Base-by-base conservation (phyloP, 2,329 filamentous ascomycete species). In the Fusarium staphyleae region DNA sequence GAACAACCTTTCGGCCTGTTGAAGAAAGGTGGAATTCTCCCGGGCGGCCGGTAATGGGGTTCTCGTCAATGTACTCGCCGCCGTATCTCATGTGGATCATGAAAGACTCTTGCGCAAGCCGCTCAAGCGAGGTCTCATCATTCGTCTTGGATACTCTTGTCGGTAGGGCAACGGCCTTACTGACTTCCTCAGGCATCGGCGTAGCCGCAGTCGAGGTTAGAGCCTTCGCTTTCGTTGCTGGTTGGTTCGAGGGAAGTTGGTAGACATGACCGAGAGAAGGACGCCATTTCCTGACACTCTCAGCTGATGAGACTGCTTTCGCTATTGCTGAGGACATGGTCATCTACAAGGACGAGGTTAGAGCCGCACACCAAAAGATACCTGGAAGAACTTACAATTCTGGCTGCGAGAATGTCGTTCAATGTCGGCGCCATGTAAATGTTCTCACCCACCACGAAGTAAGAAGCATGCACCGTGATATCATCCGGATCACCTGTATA, bases 51-150 rank as follows among this genome's bases (percentile, higher is more conserved):
- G 84, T 87, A 63, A 88, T 87, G 34, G 85, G 84, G 60, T 87
- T 88, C 69, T 87, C 83, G 70, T 88, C 84, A 72, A 88, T 82
- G 67, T 85, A 88, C 59, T 88, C 85, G 41, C 83, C 81, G 30
- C 84, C 85, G 61, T 82, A 83, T 57, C 78, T 79, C 70, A 84
- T 75, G 60, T 86, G 82, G 33, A 84, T 76, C 61, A 77, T 72
- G 56, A 85, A 80, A 0, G 85, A 82, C 62, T 87, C 82, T 60
- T 87, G 83, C 2, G 84, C 77, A 3, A 82, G 70, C 12, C 78
- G 75, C 53, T 81, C 75, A 3, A 81, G 69, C 1, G 71, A 74
- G 1, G 70, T 64, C 49, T 76, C 72, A 30, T 76, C 73, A 52
- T 72, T 71, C 47, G 74, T 78, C 41, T 70, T 71, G 4, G 65